Conservation (phyloP, 1,284 basidiomycete genomes). For the Anthracocystis setariae region DNA sequence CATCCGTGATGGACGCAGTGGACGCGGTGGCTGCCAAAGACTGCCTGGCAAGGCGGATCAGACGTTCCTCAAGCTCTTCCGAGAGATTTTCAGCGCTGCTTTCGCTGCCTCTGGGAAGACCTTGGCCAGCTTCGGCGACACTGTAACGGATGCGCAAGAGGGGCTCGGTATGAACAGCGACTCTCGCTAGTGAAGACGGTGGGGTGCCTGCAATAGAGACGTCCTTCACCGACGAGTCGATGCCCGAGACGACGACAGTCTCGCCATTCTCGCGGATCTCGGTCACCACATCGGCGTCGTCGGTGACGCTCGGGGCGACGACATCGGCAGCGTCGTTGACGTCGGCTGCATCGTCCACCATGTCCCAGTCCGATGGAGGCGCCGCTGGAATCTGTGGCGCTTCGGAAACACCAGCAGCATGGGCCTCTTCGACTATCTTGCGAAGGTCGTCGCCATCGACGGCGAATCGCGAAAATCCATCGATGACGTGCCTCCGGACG, state of each 20-base stretch:
- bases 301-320: conserved; percentile 14
- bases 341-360: conserved; percentile 33
- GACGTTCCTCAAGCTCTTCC: conserved; percentile 49
- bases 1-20: neutral
- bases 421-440: conserved; percentile 20
- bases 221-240: conserved; percentile 1
- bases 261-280: conserved; percentile 53
- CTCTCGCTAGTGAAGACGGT: conserved; percentile 2
- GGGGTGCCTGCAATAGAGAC: neutral
- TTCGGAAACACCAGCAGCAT: neutral
- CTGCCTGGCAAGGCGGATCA: conserved; percentile 33
- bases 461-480: conserved; percentile 49
- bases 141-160: conserved; percentile 36
- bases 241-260: conserved; percentile 36
- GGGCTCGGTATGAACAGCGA: conserved; percentile 7
- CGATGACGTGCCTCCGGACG: conserved; percentile 42
- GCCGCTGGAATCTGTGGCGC: conserved; percentile 3
- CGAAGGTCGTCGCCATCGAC: conserved; percentile 13
- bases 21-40: neutral
- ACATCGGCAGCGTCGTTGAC: conserved; percentile 24
- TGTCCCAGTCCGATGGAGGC: conserved; percentile 48
- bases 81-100: conserved; percentile 47
- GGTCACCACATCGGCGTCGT: conserved; percentile 35
- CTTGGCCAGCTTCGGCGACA: conserved; percentile 40
- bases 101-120: conserved; percentile 47